Percentiles rank a stretch among this genome's conserved stretches.
These are phyloP conservation scores for Austroboletus eburneus DNA, from an alignment of 768 basidiomycete genomes.

Conservation along the genomic window DNA sequence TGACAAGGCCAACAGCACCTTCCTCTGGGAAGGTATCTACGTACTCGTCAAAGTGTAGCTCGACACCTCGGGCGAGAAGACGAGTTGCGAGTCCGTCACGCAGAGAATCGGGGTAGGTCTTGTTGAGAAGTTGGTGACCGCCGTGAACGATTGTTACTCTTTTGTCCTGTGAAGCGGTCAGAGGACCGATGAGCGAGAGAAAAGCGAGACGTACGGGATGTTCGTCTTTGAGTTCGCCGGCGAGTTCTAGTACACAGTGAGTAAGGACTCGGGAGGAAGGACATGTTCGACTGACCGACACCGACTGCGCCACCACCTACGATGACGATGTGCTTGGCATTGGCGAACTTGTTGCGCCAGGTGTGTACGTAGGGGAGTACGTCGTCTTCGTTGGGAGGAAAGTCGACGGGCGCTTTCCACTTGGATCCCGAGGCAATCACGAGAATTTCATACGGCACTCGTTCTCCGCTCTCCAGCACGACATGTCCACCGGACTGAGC, in stretches of 20 bases:
- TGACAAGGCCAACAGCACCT: constrained; percentile 38
- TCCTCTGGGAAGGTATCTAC: constrained; percentile 44
- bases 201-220: constrained; percentile 32
- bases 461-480: constrained; percentile 46
- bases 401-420: constrained; percentile 47
- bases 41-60: constrained; percentile 48
- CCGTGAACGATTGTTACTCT: constrained; percentile 64
- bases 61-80: constrained; percentile 42
- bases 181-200: neutral
- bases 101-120: constrained; percentile 50
- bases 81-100: constrained; percentile 44
- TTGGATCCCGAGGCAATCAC: constrained; percentile 56
- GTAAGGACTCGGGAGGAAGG: neutral
- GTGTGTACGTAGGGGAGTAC: constrained; percentile 27
- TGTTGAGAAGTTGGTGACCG: constrained; percentile 49
- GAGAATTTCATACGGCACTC: constrained; percentile 49
- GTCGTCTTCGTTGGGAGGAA: constrained; percentile 36
- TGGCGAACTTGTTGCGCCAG: constrained; percentile 32
- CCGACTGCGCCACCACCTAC: constrained; percentile 58
- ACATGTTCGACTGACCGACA: constrained; percentile 33
- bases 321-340: constrained; percentile 41
- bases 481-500: constrained; percentile 42
- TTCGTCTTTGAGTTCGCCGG: constrained; percentile 42
- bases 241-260: constrained; percentile 32
- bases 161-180: constrained; percentile 20